Evolutionary conservation across 352 stramenopile genomes (phyloP).

Genomic region (Pythium grandisporangium): DNA sequence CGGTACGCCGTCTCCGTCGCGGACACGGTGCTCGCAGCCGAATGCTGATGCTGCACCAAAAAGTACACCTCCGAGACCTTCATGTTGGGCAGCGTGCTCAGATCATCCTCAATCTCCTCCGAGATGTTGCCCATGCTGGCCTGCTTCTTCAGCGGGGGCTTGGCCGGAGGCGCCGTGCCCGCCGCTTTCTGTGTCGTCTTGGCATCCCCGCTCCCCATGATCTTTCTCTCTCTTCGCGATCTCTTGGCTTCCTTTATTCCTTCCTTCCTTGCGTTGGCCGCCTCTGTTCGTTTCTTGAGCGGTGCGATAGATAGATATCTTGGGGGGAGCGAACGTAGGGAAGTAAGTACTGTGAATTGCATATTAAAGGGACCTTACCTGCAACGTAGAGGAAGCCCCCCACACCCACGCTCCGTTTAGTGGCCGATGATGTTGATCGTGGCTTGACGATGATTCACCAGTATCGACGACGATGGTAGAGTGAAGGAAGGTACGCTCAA

Average conservation of each 20-base stretch:
- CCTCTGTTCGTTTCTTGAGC: too few species aligned
- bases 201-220: too few species aligned
- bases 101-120: slow-evolving; percentile 79
- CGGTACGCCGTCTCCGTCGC: slow-evolving; percentile 22
- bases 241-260: too few species aligned
- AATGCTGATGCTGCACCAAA: slow-evolving; percentile 64
- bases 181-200: neutral
- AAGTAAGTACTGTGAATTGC: neutral
- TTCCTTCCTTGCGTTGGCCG: too few species aligned
- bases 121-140: slow-evolving; percentile 76
- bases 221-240: too few species aligned
- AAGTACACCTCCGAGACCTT: slow-evolving; percentile 64
- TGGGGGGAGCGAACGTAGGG: slow-evolving; percentile 1
- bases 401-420: too few species aligned
- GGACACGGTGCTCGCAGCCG: slow-evolving; percentile 21
- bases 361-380: neutral
- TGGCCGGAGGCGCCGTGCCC: slow-evolving; percentile 2
- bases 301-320: slow-evolving; percentile 96
- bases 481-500: too few species aligned
- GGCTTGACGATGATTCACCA: too few species aligned
- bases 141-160: slow-evolving; percentile 51
- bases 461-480: too few species aligned
- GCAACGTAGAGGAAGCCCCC: too few species aligned
- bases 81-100: slow-evolving; percentile 76
- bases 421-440: too few species aligned